Percentiles rank a stretch among this genome's conserved stretches.
Evolutionary conservation across 768 basidiomycete genomes (phyloP).

Genomic region (Asterophora lycoperdoides): DNA sequence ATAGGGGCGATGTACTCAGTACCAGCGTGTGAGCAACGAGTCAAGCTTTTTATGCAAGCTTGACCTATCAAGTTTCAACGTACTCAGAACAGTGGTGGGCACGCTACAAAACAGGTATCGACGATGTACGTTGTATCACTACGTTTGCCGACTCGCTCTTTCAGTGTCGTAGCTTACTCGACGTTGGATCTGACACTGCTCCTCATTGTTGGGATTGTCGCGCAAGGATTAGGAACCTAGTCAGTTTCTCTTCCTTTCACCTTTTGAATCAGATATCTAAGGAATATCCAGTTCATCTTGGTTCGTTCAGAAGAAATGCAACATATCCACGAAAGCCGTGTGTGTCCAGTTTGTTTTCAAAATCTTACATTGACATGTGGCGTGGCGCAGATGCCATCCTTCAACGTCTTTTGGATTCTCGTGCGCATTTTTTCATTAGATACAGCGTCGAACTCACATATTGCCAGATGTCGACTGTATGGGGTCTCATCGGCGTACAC

Average conservation of each 20-base stretch:
- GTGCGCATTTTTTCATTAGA: slow-evolving; percentile 28
- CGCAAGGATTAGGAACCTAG: slow-evolving; percentile 69
- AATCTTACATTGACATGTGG: not conserved
- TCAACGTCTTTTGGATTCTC: slow-evolving; percentile 71
- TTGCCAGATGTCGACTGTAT: slow-evolving; percentile 54
- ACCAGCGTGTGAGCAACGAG: slow-evolving; percentile 53
- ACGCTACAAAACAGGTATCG: slow-evolving; percentile 67
- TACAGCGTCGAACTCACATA: not conserved
- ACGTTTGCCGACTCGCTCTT: not conserved
- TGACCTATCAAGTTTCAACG: not conserved
- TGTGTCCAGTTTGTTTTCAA: slow-evolving; percentile 8
- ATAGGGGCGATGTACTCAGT: slow-evolving; percentile 73
- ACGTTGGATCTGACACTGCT: slow-evolving; percentile 66
- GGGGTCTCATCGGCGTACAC: slow-evolving; percentile 77
- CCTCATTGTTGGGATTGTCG: slow-evolving; percentile 59
- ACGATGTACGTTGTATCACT: not conserved
- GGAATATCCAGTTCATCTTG: slow-evolving; percentile 49
- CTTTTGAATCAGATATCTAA: not conserved
- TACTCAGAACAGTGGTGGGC: slow-evolving; percentile 57
- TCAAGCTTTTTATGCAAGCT: not conserved
- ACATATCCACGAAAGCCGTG: slow-evolving; percentile 61
- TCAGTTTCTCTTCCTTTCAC: slow-evolving; percentile 24
- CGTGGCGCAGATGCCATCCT: slow-evolving; percentile 56
- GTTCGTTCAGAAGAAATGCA: slow-evolving; percentile 62
- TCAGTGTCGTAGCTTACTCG: slow-evolving; percentile 65